phyloP scores from a whole-genome alignment of 768 basidiomycete species.

The Jaapia argillacea region DNA sequence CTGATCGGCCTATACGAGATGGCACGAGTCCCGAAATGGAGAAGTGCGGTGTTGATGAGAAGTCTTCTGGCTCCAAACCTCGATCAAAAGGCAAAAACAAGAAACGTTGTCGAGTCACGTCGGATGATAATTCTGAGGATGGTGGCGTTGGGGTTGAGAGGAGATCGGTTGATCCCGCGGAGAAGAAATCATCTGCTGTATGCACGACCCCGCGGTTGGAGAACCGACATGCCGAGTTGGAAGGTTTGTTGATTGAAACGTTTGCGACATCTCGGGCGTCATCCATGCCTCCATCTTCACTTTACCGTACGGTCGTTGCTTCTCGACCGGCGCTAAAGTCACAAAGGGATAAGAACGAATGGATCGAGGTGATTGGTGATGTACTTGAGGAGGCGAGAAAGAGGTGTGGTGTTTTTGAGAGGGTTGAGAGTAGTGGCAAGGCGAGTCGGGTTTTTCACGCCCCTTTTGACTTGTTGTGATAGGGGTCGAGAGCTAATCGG shows the following conservation, averaged over 20 bases:
- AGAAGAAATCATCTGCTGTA: no score
- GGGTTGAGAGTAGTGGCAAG: constrained; percentile 57
- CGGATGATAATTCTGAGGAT: no score
- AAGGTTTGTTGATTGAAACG: constrained; percentile 61
- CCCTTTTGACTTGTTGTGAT: not conserved
- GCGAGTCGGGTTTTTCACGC: constrained; percentile 26
- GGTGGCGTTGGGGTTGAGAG: no score
- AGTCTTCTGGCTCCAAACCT: no score
- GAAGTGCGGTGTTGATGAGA: no score
- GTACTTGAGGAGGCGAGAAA: constrained; percentile 36
- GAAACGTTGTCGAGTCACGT: no score
- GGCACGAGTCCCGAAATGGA: no score
- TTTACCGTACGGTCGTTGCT: constrained; percentile 42
- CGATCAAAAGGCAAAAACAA: no score
- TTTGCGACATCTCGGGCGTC: constrained; percentile 68
- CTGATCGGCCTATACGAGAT: no score
- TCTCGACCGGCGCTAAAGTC: constrained; percentile 40
- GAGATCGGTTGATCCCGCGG: no score
- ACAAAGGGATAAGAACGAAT: constrained; percentile 28
- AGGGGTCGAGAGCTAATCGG: constrained; percentile 2
- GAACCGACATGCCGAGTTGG: constrained; percentile 35
- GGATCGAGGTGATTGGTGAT: constrained; percentile 37
- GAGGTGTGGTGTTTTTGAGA: constrained; percentile 58
- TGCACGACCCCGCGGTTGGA: no score
- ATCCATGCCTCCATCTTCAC: constrained; percentile 42